Evolutionary conservation across 2,329 filamentous ascomycete genomes (phyloP).

Genomic region (Aspergillus sojae): DNA sequence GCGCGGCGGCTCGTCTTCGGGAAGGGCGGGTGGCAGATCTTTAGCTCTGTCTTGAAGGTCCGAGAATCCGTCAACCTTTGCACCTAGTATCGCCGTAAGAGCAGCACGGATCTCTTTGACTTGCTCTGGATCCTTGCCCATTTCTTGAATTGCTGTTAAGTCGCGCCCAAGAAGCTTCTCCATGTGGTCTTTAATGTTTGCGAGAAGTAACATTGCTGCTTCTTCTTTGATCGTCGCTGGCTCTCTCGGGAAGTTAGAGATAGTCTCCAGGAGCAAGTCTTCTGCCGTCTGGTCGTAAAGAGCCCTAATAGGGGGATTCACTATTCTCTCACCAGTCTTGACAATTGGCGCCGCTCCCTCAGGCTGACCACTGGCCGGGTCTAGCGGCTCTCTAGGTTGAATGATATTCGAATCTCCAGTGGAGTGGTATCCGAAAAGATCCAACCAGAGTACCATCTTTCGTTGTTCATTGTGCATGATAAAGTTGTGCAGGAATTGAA

Average conservation of each 20-base stretch:
- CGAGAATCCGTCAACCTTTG: conserved; percentile 49
- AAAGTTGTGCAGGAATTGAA: conserved; percentile 69
- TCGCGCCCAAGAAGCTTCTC: conserved; percentile 49
- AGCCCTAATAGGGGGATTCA: conserved; percentile 45
- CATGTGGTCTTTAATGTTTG: conserved; percentile 54
- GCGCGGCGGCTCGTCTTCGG: conserved; percentile 39
- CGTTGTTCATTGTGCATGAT: conserved; percentile 67
- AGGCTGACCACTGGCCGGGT: conserved; percentile 35
- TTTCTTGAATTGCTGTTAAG: conserved; percentile 48
- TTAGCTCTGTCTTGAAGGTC: conserved; percentile 44
- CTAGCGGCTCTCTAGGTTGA: conserved; percentile 45
- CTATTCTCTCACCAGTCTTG: conserved; percentile 45
- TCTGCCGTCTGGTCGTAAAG: conserved; percentile 49
- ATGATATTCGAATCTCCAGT: conserved; percentile 50
- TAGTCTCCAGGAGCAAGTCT: conserved; percentile 46
- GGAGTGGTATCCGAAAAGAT: conserved; percentile 63
- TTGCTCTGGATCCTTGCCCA: conserved; percentile 49
- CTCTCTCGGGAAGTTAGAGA: conserved; percentile 47
- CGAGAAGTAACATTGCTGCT: conserved; percentile 49
- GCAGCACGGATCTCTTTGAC: conserved; percentile 49
- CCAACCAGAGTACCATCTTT: conserved; percentile 67
- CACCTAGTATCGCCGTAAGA: conserved; percentile 46
- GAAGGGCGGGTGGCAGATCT: conserved; percentile 38
- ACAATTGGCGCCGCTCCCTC: conserved; percentile 47
- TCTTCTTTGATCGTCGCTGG: conserved; percentile 50